These are phyloP conservation scores for Aspergillus pseudotamarii DNA, from an alignment of 2,329 filamentous ascomycete species.

Conservation along the genomic window DNA sequence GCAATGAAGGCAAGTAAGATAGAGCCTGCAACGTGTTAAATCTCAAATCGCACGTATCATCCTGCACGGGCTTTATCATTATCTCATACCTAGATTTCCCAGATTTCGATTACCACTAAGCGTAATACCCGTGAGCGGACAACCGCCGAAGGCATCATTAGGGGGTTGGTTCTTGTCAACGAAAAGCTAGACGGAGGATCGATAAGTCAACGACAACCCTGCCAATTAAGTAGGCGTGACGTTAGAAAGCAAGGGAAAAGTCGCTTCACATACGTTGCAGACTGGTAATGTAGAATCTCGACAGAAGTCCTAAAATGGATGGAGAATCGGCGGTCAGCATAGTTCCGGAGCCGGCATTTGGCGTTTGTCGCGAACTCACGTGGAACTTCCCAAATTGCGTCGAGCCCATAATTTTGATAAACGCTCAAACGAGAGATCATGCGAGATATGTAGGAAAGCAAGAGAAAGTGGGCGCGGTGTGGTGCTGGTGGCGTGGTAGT, in stretches of 20 bases:
- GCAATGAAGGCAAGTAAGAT: slow-evolving; percentile 81
- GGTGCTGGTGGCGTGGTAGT: slow-evolving; percentile 10
- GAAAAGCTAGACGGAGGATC: slow-evolving; percentile 60
- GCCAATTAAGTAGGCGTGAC: slow-evolving; percentile 4
- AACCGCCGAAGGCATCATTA: slow-evolving; percentile 67
- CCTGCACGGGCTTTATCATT: slow-evolving; percentile 30
- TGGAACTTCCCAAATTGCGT: slow-evolving; percentile 63
- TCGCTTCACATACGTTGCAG: slow-evolving; percentile 70
- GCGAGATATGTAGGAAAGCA: slow-evolving; percentile 9
- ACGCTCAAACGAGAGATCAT: slow-evolving; percentile 16
- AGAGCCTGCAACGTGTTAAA: slow-evolving; percentile 62
- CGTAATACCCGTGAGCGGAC: slow-evolving; percentile 73
- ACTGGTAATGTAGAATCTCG: slow-evolving; percentile 79
- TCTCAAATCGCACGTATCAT: neutral
- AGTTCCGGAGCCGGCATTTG: neutral
- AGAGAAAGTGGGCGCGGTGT: slow-evolving; percentile 6
- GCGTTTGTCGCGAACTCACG: slow-evolving; percentile 43
- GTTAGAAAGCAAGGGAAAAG: slow-evolving; percentile 3
- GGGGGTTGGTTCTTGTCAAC: slow-evolving; percentile 60
- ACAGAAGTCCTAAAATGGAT: slow-evolving; percentile 69
- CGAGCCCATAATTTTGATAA: slow-evolving; percentile 47
- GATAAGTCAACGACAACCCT: slow-evolving; percentile 20
- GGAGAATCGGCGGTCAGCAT: slow-evolving; percentile 26
- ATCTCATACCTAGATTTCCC: slow-evolving; percentile 75
- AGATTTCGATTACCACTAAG: slow-evolving; percentile 68